Base-by-base conservation (phyloP, 352 stramenopile species). In the Phytophthora constricta region DNA sequence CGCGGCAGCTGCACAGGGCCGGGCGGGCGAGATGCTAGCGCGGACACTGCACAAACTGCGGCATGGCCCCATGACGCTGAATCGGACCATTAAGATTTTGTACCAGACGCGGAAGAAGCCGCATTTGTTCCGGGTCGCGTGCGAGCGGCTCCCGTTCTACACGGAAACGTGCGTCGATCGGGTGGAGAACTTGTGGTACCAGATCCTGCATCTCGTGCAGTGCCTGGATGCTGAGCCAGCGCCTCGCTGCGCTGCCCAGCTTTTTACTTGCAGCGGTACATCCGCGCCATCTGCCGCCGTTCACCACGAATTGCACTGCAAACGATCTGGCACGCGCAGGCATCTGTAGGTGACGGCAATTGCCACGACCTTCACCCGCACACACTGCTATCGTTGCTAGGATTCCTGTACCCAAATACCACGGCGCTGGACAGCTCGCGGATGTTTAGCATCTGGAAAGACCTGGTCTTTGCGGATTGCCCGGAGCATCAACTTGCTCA, bases 251-350 rank as follows among this genome's bases (percentile, higher is more conserved):
- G 69, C 74, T 13, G 56, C 81, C 4, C 84, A 93, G 43, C 69
- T 92, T 89, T 90, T 37, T 91, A 84, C 37, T 60, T 93, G 23
- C 73, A 86, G 61, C 76, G 86, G 1, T 88, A 86, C 58, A 83
- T 93, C 42, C 79, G 78, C 7, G 86, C 83, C 9, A 90, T 93
- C 47, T 93, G 86, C 22, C 80, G 80, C 4, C 78, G 86, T 0
- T 91, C 79, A 16, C 81, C 84, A 16, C 83, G 84, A 1, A 92
- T 93, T 31, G 86, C 86, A 19, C 62, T 92, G 37, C 86, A 91
- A 58, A 93, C 86, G 0, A 91, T 93, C 72, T 93, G 86, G 86
- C 84, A 92, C 43, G 80, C 89, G 3, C 86, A 92, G 51, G 86
- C 86, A 0, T 79, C 83, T 2, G 73, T 89, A 13, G 77, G 77